Evolutionary conservation across 202 grass and related monocot genomes (phyloP).

Genomic region (Carex sylvatica): DNA sequence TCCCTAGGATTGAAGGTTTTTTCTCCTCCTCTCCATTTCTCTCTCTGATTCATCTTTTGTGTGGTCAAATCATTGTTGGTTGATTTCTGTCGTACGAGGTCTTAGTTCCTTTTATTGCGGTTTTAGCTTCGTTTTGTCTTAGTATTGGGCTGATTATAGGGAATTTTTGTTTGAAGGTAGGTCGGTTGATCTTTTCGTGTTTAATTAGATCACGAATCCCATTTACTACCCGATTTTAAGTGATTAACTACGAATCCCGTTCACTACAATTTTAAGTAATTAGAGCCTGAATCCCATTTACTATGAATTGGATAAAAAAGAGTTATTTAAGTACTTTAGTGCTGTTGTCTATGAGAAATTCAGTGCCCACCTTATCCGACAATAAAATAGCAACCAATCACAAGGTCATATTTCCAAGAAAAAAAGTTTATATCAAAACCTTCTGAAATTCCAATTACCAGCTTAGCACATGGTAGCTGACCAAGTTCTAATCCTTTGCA

Average conservation of each 20-base stretch:
- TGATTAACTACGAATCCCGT: no score
- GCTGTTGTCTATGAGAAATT: not conserved
- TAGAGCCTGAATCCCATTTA: no score
- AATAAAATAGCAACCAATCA: not conserved
- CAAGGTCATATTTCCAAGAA: not conserved
- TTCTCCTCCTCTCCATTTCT: not conserved
- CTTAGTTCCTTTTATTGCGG: not conserved
- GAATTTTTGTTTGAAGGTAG: not conserved
- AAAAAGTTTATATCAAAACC: not conserved
- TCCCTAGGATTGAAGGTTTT: constrained; percentile 64
- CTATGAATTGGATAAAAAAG: no score
- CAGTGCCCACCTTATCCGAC: not conserved
- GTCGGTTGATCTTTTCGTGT: not conserved
- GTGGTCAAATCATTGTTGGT: not conserved
- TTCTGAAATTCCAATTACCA: not conserved
- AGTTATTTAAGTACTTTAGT: not conserved
- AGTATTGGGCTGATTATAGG: not conserved
- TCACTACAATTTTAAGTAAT: no score
- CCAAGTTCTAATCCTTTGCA: not conserved
- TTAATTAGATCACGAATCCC: not conserved
- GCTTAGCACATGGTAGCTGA: not conserved
- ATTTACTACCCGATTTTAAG: not conserved
- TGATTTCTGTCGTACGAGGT: not conserved
- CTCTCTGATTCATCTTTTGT: not conserved
- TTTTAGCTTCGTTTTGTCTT: not conserved